phyloP scores from a whole-genome alignment of 192 early-diverging fungal species.

The Spinellus fusiger region DNA sequence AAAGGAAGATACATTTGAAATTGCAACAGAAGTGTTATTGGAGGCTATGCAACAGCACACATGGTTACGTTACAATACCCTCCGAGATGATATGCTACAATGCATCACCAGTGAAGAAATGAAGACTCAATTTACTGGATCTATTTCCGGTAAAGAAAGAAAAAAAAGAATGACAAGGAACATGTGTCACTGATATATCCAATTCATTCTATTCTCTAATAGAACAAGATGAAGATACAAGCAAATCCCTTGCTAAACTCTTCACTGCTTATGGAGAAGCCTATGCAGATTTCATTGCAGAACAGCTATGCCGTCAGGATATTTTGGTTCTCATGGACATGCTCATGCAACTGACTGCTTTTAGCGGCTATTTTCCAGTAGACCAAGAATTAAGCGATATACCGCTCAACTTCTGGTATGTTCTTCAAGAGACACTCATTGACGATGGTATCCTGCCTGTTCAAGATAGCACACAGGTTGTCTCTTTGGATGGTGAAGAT shows the following conservation, averaged over 20 bases:
- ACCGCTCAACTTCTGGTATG: slow-evolving; percentile 68
- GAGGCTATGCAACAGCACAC: slow-evolving; percentile 42
- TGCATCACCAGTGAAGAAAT: slow-evolving; percentile 47
- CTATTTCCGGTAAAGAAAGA: slow-evolving; percentile 31
- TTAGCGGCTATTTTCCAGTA: slow-evolving; percentile 60
- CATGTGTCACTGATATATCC: background rate
- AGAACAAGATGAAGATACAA: slow-evolving; percentile 45
- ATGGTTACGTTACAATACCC: slow-evolving; percentile 29
- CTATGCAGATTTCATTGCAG: slow-evolving; percentile 45
- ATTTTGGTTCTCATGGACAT: slow-evolving; percentile 39
- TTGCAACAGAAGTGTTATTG: slow-evolving; percentile 45
- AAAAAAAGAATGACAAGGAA: background rate
- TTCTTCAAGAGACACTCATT: slow-evolving; percentile 61
- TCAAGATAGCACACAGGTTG: background rate
- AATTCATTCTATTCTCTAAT: background rate
- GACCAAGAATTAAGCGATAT: slow-evolving; percentile 67
- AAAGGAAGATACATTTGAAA: slow-evolving; percentile 39
- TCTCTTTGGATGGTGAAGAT: slow-evolving; percentile 2
- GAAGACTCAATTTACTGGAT: slow-evolving; percentile 31
- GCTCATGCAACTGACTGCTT: slow-evolving; percentile 63
- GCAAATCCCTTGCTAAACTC: slow-evolving; percentile 40
- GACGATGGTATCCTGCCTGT: slow-evolving; percentile 41
- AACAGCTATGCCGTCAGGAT: slow-evolving; percentile 35
- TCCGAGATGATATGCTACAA: slow-evolving; percentile 38
- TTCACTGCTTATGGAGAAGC: slow-evolving; percentile 53